These are phyloP conservation scores for Salicornia ramosissima DNA, from an alignment of 148 eudicot species.

Conservation along the genomic window DNA sequence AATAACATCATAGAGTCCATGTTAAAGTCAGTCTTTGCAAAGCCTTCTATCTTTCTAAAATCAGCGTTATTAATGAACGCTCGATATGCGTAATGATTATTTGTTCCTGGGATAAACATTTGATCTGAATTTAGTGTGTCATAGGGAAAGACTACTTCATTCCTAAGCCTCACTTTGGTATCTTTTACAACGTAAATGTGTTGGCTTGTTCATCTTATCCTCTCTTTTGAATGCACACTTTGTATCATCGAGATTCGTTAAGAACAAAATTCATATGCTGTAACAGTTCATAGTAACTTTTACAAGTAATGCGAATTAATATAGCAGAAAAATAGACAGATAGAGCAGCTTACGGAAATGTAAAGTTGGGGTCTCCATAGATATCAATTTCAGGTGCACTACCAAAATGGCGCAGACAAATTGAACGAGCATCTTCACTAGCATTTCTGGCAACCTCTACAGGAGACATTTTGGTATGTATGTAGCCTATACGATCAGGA, in stretches of 20 bases:
- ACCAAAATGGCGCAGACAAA: constrained; percentile 81
- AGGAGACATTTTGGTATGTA: constrained; percentile 95
- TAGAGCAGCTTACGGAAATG: constrained; percentile 65
- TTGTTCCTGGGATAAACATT: not conserved
- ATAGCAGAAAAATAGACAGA: not conserved
- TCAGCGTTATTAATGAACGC: not conserved
- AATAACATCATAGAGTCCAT: not conserved
- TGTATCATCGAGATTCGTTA: not conserved
- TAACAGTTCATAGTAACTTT: not conserved
- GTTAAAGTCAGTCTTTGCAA: not conserved
- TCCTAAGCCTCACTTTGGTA: not conserved
- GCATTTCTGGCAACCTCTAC: constrained; percentile 76
- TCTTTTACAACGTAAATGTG: not conserved
- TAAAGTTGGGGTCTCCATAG: constrained; percentile 79
- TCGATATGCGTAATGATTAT: not conserved
- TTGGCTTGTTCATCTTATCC: not conserved
- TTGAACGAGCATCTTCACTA: constrained; percentile 85
- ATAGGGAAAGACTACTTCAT: not conserved
- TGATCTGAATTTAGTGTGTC: not conserved
- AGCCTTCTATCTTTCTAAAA: not conserved
- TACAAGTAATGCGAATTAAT: not conserved
- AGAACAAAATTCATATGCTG: not conserved
- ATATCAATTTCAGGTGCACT: constrained; percentile 75
- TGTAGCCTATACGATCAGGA: constrained; percentile 74
- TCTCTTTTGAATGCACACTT: not conserved